A percentile compares a stretch with the other conserved stretches of the same genome.
Conservation (phyloP, 2,329 filamentous ascomycete species). For the Hirsutella rhossiliensis region DNA sequence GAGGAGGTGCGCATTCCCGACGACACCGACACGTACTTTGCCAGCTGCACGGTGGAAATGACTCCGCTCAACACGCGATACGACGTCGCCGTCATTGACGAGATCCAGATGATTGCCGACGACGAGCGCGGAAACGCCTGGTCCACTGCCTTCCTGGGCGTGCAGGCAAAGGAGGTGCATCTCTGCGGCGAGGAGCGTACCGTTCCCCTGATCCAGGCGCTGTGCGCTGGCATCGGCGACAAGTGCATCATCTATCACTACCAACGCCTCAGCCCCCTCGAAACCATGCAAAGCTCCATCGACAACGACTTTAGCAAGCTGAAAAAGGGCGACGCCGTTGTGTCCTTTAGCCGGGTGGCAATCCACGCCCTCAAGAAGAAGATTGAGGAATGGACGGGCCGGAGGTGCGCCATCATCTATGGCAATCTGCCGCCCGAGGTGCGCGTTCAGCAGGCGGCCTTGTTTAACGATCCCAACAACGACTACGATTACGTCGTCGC, state of each 20-base stretch:
- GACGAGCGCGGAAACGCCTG: constrained; percentile 78
- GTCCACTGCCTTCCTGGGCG: constrained; percentile 80
- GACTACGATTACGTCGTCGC: constrained; percentile 93
- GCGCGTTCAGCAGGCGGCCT: constrained; percentile 73
- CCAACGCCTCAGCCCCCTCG: constrained; percentile 66
- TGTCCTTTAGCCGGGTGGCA: constrained; percentile 70
- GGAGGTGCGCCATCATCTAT: constrained; percentile 84
- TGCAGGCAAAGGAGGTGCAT: constrained; percentile 81
- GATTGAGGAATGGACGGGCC: constrained; percentile 65
- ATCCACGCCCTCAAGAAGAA: constrained; percentile 70
- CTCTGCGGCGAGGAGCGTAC: constrained; percentile 83
- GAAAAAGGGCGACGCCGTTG: constrained; percentile 80
- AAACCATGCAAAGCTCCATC: constrained; percentile 53
- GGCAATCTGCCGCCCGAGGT: constrained; percentile 87
- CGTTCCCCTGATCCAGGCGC: constrained; percentile 62
- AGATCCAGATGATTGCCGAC: constrained; percentile 94
- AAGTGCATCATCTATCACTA: constrained; percentile 73
- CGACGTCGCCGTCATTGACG: constrained; percentile 92
- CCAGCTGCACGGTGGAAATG: constrained; percentile 93
- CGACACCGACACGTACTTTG: constrained; percentile 45
- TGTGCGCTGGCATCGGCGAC: constrained; percentile 74
- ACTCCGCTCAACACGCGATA: constrained; percentile 41
- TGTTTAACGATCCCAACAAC: constrained; percentile 93
- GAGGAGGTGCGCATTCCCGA: constrained; percentile 71
- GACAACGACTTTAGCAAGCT: constrained; percentile 52